Evolutionary conservation across 2,329 filamentous ascomycete species (phyloP), one percentile per base, ranked within the genome.

Genomic region (Lithohypha guttulata): DNA sequence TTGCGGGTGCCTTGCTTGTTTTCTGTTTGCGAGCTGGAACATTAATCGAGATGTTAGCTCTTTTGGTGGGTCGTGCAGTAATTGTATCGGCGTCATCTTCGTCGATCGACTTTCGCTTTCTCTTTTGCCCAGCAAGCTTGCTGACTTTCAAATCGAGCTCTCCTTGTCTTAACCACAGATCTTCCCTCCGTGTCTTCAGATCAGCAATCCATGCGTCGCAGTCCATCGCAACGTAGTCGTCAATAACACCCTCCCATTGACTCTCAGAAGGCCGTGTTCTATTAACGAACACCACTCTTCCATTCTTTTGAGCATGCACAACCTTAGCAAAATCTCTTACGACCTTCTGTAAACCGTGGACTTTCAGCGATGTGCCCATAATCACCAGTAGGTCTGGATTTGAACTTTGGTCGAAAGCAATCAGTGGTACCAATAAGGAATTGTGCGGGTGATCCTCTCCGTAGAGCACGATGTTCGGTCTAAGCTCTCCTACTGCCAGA

Each of bases 141-240:
- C 42, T 49, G 10, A 50, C 38, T 9, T 44, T 45, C 31, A 55
- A 34, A 14, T 48, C 47, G 10, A 58, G 46, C 22, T 54, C 49
- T 9, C 48, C 51, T 41, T 58, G 55, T 30, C 51, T 46, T 13
- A 53, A 47, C 75, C 76, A 81, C 3, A 81, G 60, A 33, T 70
- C 67, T 2, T 75, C 71, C 41, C 77, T 69, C 38, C 73, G 70
- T 35, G 61, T 58, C 44, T 71, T 73, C 39, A 84, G 55, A 51
- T 82, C 76, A 7, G 67, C 58, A 1, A 84, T 78, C 79, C 79
- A 84, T 3, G 73, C 73, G 49, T 84, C 80, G 43, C 79, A 84
- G 51, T 84, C 79, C 78, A 78, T 82, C 46, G 80, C 69, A 1
- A 84, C 69, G 73, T 79, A 83, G 45, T 78, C 81, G 57, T 84